Base-by-base conservation (phyloP, 495 filamentous ascomycete genomes). In the Chlorociboria aeruginascens region DNA sequence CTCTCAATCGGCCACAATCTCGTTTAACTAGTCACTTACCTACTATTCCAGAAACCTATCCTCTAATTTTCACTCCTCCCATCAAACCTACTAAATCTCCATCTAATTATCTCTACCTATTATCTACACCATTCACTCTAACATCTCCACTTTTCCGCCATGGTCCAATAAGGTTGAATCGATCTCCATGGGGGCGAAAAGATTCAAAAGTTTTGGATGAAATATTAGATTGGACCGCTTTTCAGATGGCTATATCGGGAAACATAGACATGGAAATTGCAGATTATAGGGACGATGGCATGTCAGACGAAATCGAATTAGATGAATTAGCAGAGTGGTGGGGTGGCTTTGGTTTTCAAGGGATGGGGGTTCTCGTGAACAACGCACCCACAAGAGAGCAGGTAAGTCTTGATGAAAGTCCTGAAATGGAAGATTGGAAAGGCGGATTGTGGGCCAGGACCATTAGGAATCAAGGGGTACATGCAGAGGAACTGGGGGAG, bases 181-280 rank as follows among this genome's bases (percentile, higher is more conserved):
- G 30, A 17, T 12, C 6, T 30, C 8, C 40, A 51, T 64, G 10
- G 28, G 14, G 13, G 9, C 7, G 39, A 38, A 41, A 14, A 16
- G 9, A 44, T 11, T 46, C 17, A 2, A 43, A 41, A 7, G 28
- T 40, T 28, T 42, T 25, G n/a, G 52, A 52, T 3, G 48, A 52
- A 32, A 3, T n/a, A 25, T 58, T 77, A 7, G 72, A 77, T 59
- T 75, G 70, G 72, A 74, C 71, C 14, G 72, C 72, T 9, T 75
- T 74, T 52, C 72, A 77, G 54, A 74, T 75, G 61, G 71, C 73
- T 8, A 74, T 76, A 39, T 59, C 66, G 0, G 71, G 72, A 20
- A 69, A 66, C 6, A 64, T 64, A 12, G 68, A 48, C 10, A 29
- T 29, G 13, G 10, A 7, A 8, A 34, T 4, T 31, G 39, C 20